A percentile compares a stretch with the other conserved stretches of the same genome.
Evolutionary conservation across 106 monocot genomes (phyloP).

Genomic region (Dactylorhiza incarnata): DNA sequence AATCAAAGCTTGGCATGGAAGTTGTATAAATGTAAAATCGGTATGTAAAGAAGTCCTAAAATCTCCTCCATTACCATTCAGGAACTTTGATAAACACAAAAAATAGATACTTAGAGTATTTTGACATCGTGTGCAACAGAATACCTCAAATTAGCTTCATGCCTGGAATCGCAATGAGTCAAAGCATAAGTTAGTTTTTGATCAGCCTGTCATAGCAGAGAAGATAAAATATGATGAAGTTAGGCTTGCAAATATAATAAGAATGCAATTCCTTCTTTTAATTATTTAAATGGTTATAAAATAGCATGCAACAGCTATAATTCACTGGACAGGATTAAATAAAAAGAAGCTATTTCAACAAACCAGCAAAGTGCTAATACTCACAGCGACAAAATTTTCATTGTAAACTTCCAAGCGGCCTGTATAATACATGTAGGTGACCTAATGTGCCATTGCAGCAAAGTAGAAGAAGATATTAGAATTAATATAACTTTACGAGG

Average conservation of each 20-base stretch:
- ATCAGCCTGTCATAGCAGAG: constrained; percentile 57
- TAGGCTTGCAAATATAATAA: not conserved
- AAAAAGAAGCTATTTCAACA: not conserved
- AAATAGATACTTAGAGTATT: not conserved
- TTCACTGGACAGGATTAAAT: too few relatives aligned
- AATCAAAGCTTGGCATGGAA: not conserved
- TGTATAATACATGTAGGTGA: constrained; percentile 97
- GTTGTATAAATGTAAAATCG: not conserved
- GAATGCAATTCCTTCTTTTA: not conserved
- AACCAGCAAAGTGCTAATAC: constrained; percentile 9
- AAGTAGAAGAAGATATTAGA: not conserved
- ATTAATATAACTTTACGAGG: not conserved
- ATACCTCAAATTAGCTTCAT: constrained; percentile 71
- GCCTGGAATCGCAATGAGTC: constrained; percentile 41
- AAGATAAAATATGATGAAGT: not conserved
- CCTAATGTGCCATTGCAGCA: constrained; percentile 31
- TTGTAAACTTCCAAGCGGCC: constrained; percentile 92
- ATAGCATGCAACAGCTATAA: not conserved
- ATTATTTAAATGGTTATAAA: not conserved
- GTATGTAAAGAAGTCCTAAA: not conserved
- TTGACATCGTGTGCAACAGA: not conserved
- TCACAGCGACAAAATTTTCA: constrained; percentile 83
- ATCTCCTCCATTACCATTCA: not conserved
- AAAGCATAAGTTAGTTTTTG: constrained; percentile 82
- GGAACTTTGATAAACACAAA: not conserved